Base-by-base conservation (phyloP, 257 asterid species). In the Henckelia pumila region DNA sequence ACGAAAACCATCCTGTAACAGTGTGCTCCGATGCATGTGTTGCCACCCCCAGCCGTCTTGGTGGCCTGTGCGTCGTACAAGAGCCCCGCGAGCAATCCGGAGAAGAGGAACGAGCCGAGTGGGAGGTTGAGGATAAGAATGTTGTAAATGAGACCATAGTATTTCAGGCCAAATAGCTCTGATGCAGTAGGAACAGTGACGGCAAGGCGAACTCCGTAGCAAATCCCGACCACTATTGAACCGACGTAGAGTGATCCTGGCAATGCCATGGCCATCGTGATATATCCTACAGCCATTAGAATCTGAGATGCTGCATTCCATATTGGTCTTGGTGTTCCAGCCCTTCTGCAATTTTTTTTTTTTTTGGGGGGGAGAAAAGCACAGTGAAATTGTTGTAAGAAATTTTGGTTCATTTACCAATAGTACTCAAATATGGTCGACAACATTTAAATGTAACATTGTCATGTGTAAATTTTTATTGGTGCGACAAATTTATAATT, bases 231-330 rank as follows among this genome's bases (percentile, higher is more conserved):
- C 0, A 89, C 78, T 7, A 82, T 67, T 9, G 95, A 87, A 29
- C 96, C 96, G 1, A 87, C 57, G 72, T 87, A 87, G 0, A 89
- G 86, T 0, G 96, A 87, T 7, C 93, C 95, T 0, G 88, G 86
- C 73, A 87, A 7, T 1, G 87, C 88, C 74, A 83, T 66, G 68
- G 93, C 96, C 88, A 85, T 75, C 11, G 80, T 56, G 32, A 85
- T 66, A 69, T 83, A 87, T 19, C 96, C 95, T 2, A 82, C 28
- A 0, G 86, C 83, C 93, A 89, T 85, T n/a, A 89, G 78, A 13
- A 85, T 73, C 23, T 87, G 91, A 1, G 96, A 80, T 13, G 86
- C 92, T 1, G 95, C 93, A 20, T 87, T 87, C 95, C 91, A 85
- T 5, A 87, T n/a, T 0, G 95, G 96, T 77, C 96, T 82, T 3